Evolutionary conservation across 1,284 basidiomycete genomes (phyloP).

Genomic region (Porogramme epimiltina): DNA sequence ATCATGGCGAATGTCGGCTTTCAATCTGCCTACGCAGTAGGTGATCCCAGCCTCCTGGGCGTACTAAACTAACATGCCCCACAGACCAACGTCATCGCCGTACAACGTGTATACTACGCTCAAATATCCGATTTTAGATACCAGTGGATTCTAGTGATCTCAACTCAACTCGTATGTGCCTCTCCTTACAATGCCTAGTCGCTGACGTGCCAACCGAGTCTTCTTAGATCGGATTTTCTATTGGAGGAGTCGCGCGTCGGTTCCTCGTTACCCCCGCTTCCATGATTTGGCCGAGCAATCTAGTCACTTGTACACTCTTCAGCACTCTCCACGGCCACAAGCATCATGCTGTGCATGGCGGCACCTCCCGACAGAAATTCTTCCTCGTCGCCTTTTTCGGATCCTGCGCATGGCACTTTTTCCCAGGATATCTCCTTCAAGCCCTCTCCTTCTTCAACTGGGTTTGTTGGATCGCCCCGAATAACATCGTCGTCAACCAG

Average conservation of each 20-base stretch:
- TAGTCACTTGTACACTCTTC: slow-evolving; percentile 81
- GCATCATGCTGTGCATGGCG: slow-evolving; percentile 66
- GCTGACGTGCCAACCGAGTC: slow-evolving; percentile 50
- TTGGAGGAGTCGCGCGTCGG: slow-evolving; percentile 58
- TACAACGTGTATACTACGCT: slow-evolving; percentile 73
- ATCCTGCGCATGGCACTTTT: slow-evolving; percentile 33
- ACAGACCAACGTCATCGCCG: slow-evolving; percentile 76
- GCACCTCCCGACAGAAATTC: slow-evolving; percentile 47
- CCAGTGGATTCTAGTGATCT: slow-evolving; percentile 82
- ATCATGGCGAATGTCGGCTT: slow-evolving; percentile 62
- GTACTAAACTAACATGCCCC: slow-evolving; percentile 2
- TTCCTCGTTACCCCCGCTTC: slow-evolving; percentile 68
- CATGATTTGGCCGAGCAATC: slow-evolving; percentile 74
- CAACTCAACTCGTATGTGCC: slow-evolving; percentile 72
- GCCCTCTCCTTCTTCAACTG: slow-evolving; percentile 51
- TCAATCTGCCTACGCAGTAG: slow-evolving; percentile 40
- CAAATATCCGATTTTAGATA: slow-evolving; percentile 66
- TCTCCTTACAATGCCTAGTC: slow-evolving; percentile 23
- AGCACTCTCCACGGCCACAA: slow-evolving; percentile 70
- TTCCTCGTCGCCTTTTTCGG: slow-evolving; percentile 30
- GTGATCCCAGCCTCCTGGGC: slow-evolving; percentile 3
- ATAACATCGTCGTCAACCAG: slow-evolving; percentile 73
- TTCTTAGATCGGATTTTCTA: slow-evolving; percentile 82
- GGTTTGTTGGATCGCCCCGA: slow-evolving; percentile 63
- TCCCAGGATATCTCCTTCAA: slow-evolving; percentile 52